Evolutionary conservation across 1,139 yeast species (phyloP).

Genomic region (Pichia sp.): DNA sequence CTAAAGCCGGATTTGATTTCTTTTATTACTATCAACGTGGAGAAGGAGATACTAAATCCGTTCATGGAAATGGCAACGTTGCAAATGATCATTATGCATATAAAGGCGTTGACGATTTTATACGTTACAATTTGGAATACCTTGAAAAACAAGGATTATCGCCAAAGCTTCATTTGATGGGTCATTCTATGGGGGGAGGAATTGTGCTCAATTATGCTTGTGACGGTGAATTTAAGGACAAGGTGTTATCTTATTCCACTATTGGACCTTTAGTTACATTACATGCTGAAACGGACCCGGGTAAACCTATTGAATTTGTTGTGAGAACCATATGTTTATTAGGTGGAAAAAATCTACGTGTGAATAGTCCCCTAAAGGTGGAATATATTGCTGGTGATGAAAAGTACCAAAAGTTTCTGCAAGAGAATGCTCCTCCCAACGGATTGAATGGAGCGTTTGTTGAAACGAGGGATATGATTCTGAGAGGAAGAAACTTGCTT

Average conservation of each 20-base stretch:
- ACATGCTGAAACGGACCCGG: conserved; percentile 54
- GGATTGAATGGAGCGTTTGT: conserved; percentile 36
- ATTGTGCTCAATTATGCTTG: conserved; percentile 67
- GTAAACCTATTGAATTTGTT: conserved; percentile 34
- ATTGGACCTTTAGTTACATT: conserved; percentile 62
- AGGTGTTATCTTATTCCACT: conserved; percentile 48
- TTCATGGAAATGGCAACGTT: conserved; percentile 49
- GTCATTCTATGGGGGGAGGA: conserved; percentile 98
- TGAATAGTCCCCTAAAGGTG: conserved; percentile 48
- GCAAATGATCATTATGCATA: conserved; percentile 60
- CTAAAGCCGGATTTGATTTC: conserved; percentile 59
- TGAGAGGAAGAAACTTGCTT: conserved; percentile 48
- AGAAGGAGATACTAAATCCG: conserved; percentile 61
- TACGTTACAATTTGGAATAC: conserved; percentile 30
- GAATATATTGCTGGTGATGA: conserved; percentile 51
- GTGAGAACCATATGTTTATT: conserved; percentile 53
- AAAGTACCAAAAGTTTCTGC: conserved; percentile 38
- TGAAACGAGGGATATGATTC: conserved; percentile 57
- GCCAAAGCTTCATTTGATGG: conserved; percentile 53
- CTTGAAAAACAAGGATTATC: conserved; percentile 17
- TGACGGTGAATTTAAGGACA: conserved; percentile 48
- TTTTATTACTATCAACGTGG: conserved; percentile 86
- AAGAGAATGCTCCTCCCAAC: conserved; percentile 4
- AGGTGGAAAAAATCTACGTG: conserved; percentile 29
- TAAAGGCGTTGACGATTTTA: conserved; percentile 62